These are phyloP conservation scores for Pilobolus umbonatus DNA, from an alignment of 192 early-diverging fungal species.

Conservation along the genomic window DNA sequence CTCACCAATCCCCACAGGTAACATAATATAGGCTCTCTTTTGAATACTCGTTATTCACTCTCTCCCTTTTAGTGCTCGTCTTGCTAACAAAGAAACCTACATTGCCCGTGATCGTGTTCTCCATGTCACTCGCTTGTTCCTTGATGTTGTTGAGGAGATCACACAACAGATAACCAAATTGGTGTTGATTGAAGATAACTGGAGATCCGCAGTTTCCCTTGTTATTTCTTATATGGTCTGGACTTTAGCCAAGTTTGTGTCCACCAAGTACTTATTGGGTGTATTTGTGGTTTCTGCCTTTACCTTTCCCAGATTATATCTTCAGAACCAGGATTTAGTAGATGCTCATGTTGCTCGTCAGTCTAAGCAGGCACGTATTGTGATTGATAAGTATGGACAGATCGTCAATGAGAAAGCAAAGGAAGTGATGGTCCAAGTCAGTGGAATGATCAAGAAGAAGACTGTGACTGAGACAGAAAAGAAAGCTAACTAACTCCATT, in stretches of 20 bases:
- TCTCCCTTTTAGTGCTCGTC: conserved; percentile 14
- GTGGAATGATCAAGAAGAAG: conserved; percentile 13
- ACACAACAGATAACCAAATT: conserved; percentile 22
- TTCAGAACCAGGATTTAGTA: conserved; percentile 27
- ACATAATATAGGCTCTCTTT: neutral
- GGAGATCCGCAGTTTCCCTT: conserved; percentile 15
- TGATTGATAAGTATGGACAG: conserved; percentile 26
- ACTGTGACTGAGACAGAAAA: neutral
- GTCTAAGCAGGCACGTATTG: conserved; percentile 16
- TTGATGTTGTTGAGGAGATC: conserved; percentile 27
- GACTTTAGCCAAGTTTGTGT: conserved; percentile 28
- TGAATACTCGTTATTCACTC: neutral
- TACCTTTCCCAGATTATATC: conserved; percentile 27
- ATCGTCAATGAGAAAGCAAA: conserved; percentile 24
- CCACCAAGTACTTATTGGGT: conserved; percentile 31
- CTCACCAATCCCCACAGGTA: conserved; percentile 32
- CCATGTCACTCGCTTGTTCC: conserved; percentile 18
- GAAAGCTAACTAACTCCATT: conserved; percentile 9
- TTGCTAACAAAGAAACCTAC: conserved; percentile 8
- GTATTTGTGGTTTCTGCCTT: conserved; percentile 18
- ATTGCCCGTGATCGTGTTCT: conserved; percentile 30
- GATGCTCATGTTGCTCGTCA: conserved; percentile 24
- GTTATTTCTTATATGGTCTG: conserved; percentile 23
- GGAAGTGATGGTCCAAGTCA: conserved; percentile 22
- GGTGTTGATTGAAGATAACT: conserved; percentile 33